These are phyloP conservation scores for Boletus rufocinnamomeus DNA, from an alignment of 768 basidiomycete genomes.

Conservation along the genomic window DNA sequence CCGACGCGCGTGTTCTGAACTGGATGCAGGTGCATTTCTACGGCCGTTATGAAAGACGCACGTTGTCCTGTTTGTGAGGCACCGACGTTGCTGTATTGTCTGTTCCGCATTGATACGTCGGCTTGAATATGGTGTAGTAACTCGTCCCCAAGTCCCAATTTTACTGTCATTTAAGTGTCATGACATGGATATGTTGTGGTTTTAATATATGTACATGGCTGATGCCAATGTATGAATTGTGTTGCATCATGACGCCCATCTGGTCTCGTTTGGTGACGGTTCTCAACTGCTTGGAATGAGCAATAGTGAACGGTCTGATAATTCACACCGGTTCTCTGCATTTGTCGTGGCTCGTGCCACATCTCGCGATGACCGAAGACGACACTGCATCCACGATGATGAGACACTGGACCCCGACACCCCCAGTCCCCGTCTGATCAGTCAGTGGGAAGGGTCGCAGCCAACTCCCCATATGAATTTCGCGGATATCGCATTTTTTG, in stretches of 20 bases:
- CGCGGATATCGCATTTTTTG: too few relatives aligned
- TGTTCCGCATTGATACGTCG: conserved; percentile 52
- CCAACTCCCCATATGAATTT: too few relatives aligned
- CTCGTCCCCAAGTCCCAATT: neutral
- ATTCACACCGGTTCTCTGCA: neutral
- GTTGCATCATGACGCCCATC: neutral
- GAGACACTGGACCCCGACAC: too few relatives aligned
- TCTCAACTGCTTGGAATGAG: neutral
- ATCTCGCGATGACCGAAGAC: neutral
- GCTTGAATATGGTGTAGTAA: conserved; percentile 14
- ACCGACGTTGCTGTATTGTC: conserved; percentile 55
- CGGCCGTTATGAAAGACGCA: conserved; percentile 46
- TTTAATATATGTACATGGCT: conserved; percentile 5
- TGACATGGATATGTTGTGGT: neutral
- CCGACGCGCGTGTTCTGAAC: neutral
- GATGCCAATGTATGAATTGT: conserved; percentile 7
- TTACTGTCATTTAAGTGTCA: neutral
- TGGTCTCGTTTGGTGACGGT: neutral
- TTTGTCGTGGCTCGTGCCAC: too few relatives aligned
- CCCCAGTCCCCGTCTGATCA: too few relatives aligned
- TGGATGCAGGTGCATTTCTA: conserved; percentile 51
- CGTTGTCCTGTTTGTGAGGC: conserved; percentile 55
- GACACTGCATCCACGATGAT: neutral
- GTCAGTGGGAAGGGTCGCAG: too few relatives aligned
- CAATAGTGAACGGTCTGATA: neutral